Base-by-base conservation (phyloP, 768 basidiomycete species). In the Mycena leptocephala region DNA sequence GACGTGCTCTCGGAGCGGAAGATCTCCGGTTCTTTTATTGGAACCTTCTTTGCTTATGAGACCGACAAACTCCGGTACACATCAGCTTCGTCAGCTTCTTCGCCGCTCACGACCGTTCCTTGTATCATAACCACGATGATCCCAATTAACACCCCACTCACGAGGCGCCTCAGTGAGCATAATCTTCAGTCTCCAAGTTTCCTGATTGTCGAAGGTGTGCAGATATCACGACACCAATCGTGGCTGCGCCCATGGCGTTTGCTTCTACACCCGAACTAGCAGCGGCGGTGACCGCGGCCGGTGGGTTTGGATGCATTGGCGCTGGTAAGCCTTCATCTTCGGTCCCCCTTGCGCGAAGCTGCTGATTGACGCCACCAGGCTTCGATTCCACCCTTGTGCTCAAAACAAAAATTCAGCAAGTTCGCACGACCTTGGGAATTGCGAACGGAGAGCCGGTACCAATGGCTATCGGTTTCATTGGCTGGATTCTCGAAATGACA, bases 221-320 rank as follows among this genome's bases (percentile, higher is more conserved):
- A 92, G 92, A 84, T 46, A 81, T 91, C 68, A 82, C 83, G 22
- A 84, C 85, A 5, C 93, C 93, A 18, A 84, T 94, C 35, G 82
- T 93, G 11, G 85, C 86, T 5, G 89, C 92, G 7, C 90, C 93
- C 0, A 94, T 94, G 93, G 87, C 88, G 0, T 88, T 86, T 14
- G 92, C 83, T 3, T 33, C 82, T 3, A 83, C 82, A 3, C 76
- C 80, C 0, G 77, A 80, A n/a, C 76, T 84, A 24, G 88, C 87
- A 9, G 87, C 88, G 1, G 85, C 88, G 33, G 91, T 92, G 43
- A 86, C 86, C 53, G 83, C 83, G 0, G 91, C 84, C 0, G 93
- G 93, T 16, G 93, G 89, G 0, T 89, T 93, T 48, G 93, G 91
- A 0, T 90, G 92, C 77, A 69, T 93, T 0, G 85, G 86, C 30